phyloP scores from a whole-genome alignment of 495 filamentous ascomycete species.

The Filosporella fistucella region DNA sequence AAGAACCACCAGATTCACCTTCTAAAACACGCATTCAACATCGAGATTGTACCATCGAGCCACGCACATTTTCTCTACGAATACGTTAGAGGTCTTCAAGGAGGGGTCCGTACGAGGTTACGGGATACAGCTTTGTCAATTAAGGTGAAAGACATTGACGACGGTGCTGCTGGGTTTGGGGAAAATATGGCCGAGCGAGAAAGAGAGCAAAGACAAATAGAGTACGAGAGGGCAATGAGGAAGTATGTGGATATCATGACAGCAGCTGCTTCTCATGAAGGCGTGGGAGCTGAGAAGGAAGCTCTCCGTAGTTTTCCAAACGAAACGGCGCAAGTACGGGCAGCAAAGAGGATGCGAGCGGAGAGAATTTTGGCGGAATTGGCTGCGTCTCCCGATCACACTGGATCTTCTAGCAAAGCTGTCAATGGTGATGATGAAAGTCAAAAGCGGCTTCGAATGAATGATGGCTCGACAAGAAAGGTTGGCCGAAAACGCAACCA shows the following conservation, averaged over 20 bases:
- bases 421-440: slow-evolving; percentile 10
- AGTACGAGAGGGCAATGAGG: slow-evolving; percentile 53
- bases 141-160: slow-evolving; percentile 42
- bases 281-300: slow-evolving; percentile 30
- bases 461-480: slow-evolving; percentile 19
- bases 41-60: slow-evolving; percentile 57
- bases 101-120: slow-evolving; percentile 57
- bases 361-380: slow-evolving; percentile 17
- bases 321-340: slow-evolving; percentile 12
- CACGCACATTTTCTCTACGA: slow-evolving; percentile 59
- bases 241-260: slow-evolving; percentile 19
- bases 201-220: slow-evolving; percentile 18
- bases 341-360: slow-evolving; percentile 21
- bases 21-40: slow-evolving; percentile 74
- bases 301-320: slow-evolving; percentile 15
- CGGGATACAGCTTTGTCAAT: slow-evolving; percentile 56
- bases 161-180: slow-evolving; percentile 34
- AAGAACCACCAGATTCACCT: slow-evolving; percentile 80
- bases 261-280: slow-evolving; percentile 14
- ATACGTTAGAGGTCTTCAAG: slow-evolving; percentile 71
- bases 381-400: neutral
- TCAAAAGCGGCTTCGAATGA: slow-evolving; percentile 13
- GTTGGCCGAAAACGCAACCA: slow-evolving; percentile 22
- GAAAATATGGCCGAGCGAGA: slow-evolving; percentile 36
- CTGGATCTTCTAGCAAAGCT: neutral